These are phyloP conservation scores for Dendrobium nobile DNA, from an alignment of 106 monocot genomes.

Conservation along the genomic window DNA sequence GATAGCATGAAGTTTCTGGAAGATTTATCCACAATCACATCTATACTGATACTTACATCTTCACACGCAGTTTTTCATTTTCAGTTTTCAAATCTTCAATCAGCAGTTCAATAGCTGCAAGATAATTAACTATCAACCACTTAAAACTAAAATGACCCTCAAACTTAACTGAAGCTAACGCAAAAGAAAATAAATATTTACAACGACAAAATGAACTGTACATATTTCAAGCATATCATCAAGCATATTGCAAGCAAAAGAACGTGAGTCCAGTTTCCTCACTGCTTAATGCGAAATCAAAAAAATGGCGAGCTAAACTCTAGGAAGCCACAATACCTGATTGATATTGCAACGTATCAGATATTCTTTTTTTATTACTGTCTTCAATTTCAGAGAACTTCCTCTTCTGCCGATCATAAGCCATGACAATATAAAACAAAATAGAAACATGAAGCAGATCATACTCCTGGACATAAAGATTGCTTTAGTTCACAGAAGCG, in stretches of 20 bases:
- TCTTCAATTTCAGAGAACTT: slow-evolving; percentile 24
- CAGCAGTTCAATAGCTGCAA: slow-evolving; percentile 27
- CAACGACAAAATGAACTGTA: no score
- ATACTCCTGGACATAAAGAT: neutral
- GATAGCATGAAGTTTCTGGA: neutral
- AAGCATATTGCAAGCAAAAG: neutral
- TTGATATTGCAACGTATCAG: slow-evolving; percentile 14
- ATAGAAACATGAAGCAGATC: no score
- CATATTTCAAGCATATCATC: neutral
- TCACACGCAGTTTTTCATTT: slow-evolving; percentile 20
- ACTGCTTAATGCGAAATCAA: neutral
- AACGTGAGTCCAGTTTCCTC: neutral
- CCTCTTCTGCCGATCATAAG: slow-evolving; percentile 27
- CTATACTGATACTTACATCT: slow-evolving; percentile 22
- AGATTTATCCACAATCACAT: neutral
- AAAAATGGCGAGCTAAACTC: neutral
- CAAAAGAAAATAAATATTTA: neutral
- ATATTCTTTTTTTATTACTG: slow-evolving; percentile 6
- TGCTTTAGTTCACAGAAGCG: neutral
- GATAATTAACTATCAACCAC: neutral
- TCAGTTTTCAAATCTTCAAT: slow-evolving; percentile 33
- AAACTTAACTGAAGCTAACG: neutral
- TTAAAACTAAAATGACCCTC: neutral
- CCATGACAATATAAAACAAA: neutral
- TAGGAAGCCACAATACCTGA: slow-evolving; percentile 12